Base-by-base conservation (phyloP, 495 filamentous ascomycete species). In the Xylaria palmicola region DNA sequence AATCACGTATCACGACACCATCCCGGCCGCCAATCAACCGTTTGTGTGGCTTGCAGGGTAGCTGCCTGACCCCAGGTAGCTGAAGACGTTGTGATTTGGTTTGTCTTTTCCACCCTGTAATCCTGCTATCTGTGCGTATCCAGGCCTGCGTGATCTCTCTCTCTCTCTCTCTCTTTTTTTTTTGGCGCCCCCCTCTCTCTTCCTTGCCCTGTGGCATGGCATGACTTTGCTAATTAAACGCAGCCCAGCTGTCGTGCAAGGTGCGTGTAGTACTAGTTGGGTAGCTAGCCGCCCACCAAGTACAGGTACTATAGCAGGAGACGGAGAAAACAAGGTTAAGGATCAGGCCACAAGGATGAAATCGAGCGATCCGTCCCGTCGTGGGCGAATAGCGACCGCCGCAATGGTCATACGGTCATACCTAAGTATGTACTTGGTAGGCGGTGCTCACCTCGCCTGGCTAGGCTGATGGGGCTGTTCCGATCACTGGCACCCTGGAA, bases 331-430 rank as follows among this genome's bases (percentile, higher is more conserved):
- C 24, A n/a, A 54, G 19, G 49, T n/a, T 53, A n/a, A 20, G 19
- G 22, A 55, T 55, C 34, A 55, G 51, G 50, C 50, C 50, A 53
- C 32, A 36, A 37, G 50, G 32, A 53, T 53, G 50, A 29, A n/a
- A 29, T 53, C 32, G 32, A n/a, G 32, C 50, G 50, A 32, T 41
- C 32, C 36, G 27, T 29, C 41, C 40, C 26, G 17, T 26, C 15
- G 20, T 41, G 51, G 24, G 37, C 51, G 51, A 55, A 55, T 55
- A 8, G 51, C 13, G n/a, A 19, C 20, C 1, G 15, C 51, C 20
- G 12, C 41, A 30, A 55, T 55, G 17, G 30, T 55, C 40, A 54
- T 51, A 55, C 51, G 41, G 22, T 55, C 36, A 34, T 55, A n/a
- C 51, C 34, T 54, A 13, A n/a, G n/a, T n/a, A n/a, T n/a, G n/a